Base-by-base conservation (phyloP, 805 yeast species). In the Candida argentea region DNA sequence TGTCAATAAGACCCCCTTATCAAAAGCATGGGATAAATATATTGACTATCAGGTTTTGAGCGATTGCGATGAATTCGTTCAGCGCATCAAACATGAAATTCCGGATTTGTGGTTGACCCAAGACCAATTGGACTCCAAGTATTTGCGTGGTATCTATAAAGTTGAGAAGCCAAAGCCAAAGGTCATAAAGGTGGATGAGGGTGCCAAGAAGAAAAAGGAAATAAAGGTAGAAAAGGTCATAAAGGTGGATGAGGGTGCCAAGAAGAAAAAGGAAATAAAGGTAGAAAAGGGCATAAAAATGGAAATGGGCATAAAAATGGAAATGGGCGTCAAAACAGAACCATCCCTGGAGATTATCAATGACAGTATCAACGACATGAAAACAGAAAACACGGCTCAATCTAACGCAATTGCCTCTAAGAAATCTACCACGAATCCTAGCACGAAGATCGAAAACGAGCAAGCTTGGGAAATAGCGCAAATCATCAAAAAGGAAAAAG, bases 21-120 rank as follows among this genome's bases (percentile, higher is more conserved):
- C 79, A 2, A 61, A 67, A 30, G 57, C 65, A 12, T 89, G 96
- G 94, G 67, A 71, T 20, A 65, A 65, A 0, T 54, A 70, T 6
- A 72, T 87, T 28, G 96, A 89, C 53, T 82, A 76, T 52, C 94
- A 86, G 44, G 67, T 89, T 4, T 53, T 71, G 28, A 57, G 75
- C 28, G 95, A 85, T 46, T 83, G 95, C 48, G 97, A 89, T 52
- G 63, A 63, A 14, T 89, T 93, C 74, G 79, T 86, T 15, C 52
- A 57, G 10, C 61, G 65, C 24, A 50, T 83, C 20, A 65, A 68
- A 37, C 31, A 35, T 4, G 66, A 71, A 23, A 52, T 74, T 5
- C 86, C 91, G 3, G 70, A 66, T 34, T 60, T 78, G 40, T 81
- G 80, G 58, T 60, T 65, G 45, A 62, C 68, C 3, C 83, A 76